Base-by-base conservation (phyloP, 2,329 filamentous ascomycete genomes). In the Ophioceras dolichostomum region DNA sequence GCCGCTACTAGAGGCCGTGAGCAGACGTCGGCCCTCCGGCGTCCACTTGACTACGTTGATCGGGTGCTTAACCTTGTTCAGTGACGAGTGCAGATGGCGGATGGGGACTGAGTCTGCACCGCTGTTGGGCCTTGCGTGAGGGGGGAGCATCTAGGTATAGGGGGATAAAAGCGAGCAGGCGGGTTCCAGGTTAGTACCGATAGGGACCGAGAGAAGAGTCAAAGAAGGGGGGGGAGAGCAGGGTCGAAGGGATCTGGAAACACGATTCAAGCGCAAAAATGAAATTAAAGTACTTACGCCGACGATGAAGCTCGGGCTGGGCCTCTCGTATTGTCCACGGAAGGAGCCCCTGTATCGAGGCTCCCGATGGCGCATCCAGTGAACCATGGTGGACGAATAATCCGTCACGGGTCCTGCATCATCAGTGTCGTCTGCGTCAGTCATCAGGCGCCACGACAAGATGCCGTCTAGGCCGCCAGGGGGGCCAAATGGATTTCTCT, bases 11-110 rank as follows among this genome's bases (percentile, higher is more conserved):
- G 88, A 94, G 17, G 87, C 91, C 0, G 91, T 96, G 54, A 98
- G 70, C 39, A 98, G 65, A 47, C 91, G 73, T 43, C 91, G 79
- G 20, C 91, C 91, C 59, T 98, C 91, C 6, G 91, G 91, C 13
- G 93, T 98, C 91, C 91, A 98, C 57, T 86, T 76, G 29, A 98
- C 89, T 8, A 96, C 85, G 45, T 95, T 96, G 53, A 98, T 84
- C 2, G 91, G 91, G 49, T 96, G 91, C 54, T 94, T 94, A 52
- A 94, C 88, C 55, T 98, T 98, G 64, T 96, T 96, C 6, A 96
- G 73, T 0, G 91, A 96, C n/a, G 91, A 93, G 56, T 98, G 91
- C 29, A 98, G 72, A 55, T 95, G 88, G 50, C 91, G 89, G n/a
- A 85, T 83, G 10, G 91, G 89, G 32, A 98, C 83, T 1, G 85